A percentile compares a stretch with the other conserved stretches of the same genome.
These are phyloP conservation scores for Geranomyces michiganensis DNA, from an alignment of 192 early-diverging fungal species.

Conservation along the genomic window DNA sequence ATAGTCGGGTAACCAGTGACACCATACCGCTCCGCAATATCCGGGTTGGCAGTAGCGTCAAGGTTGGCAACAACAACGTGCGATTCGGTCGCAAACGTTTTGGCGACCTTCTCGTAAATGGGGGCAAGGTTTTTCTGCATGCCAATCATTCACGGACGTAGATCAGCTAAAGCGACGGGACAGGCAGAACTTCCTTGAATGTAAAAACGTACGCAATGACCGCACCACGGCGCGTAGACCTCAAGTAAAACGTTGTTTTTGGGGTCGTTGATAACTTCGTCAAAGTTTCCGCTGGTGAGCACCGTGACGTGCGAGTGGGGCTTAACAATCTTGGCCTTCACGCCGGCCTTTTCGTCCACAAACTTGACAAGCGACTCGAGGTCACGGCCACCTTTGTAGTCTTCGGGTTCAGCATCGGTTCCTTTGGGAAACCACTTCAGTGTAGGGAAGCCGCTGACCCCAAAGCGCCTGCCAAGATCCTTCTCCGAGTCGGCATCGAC, in stretches of 20 bases:
- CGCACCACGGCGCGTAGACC: slow-evolving; percentile 92
- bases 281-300: slow-evolving; percentile 77
- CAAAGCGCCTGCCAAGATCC: slow-evolving; percentile 76
- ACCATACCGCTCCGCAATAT: slow-evolving; percentile 61
- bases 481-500: slow-evolving; percentile 79
- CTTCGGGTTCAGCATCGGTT: slow-evolving; percentile 67
- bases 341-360: slow-evolving; percentile 80
- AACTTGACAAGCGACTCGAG: slow-evolving; percentile 76
- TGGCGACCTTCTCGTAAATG: slow-evolving; percentile 87
- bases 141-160: too few species aligned
- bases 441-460: slow-evolving; percentile 80
- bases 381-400: slow-evolving; percentile 83
- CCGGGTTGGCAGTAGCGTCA: slow-evolving; percentile 73
- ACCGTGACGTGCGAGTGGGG: slow-evolving; percentile 65
- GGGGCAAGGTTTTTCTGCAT: slow-evolving; percentile 74
- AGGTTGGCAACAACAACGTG: slow-evolving; percentile 85
- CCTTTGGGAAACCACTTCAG: slow-evolving; percentile 94
- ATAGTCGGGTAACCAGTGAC: slow-evolving; percentile 81
- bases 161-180: too few species aligned
- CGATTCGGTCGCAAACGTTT: slow-evolving; percentile 75
- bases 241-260: slow-evolving; percentile 83
- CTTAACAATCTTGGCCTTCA: slow-evolving; percentile 74
- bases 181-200: background rate
- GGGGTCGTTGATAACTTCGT: slow-evolving; percentile 66
- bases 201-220: slow-evolving; percentile 24